Percentiles rank a stretch among this genome's conserved stretches.
Conservation (phyloP, 768 basidiomycete genomes). For the Imleria badia region DNA sequence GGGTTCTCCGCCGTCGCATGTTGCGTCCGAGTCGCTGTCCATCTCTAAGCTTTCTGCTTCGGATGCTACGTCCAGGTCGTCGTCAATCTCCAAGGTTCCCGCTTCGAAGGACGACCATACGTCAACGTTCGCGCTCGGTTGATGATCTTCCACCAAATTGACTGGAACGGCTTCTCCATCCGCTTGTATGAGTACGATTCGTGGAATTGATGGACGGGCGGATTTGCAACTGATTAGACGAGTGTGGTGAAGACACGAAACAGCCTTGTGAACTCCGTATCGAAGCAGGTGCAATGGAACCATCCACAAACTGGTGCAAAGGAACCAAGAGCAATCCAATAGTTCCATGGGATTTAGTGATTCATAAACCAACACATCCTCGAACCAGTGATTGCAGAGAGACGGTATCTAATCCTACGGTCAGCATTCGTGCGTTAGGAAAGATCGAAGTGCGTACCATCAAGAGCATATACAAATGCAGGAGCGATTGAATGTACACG, state of each 20-base stretch:
- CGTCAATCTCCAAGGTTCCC: background rate
- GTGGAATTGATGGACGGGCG: slow-evolving; percentile 3
- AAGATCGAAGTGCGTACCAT: slow-evolving; percentile 12
- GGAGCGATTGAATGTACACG: slow-evolving; percentile 13
- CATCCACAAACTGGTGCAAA: slow-evolving; percentile 7
- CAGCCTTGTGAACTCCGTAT: background rate
- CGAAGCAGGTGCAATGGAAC: slow-evolving; percentile 6
- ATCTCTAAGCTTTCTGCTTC: background rate
- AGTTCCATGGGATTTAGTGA: background rate
- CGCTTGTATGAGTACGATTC: slow-evolving; percentile 13
- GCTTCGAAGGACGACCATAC: background rate
- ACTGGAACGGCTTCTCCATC: slow-evolving; percentile 16
- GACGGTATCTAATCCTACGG: slow-evolving; percentile 17
- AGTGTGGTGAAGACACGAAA: background rate
- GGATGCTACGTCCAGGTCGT: background rate
- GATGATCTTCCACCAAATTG: slow-evolving; percentile 1
- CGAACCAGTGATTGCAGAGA: slow-evolving; percentile 20
- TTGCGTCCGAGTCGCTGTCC: background rate
- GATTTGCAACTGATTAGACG: background rate
- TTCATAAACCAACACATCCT: slow-evolving; percentile 15
- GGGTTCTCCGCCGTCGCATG: background rate
- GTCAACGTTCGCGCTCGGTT: background rate
- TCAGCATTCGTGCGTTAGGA: background rate
- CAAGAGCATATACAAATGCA: slow-evolving; percentile 24
- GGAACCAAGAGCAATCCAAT: background rate